phyloP scores from a whole-genome alignment of 2,329 filamentous ascomycete genomes.

The Trichoderma sp. region DNA sequence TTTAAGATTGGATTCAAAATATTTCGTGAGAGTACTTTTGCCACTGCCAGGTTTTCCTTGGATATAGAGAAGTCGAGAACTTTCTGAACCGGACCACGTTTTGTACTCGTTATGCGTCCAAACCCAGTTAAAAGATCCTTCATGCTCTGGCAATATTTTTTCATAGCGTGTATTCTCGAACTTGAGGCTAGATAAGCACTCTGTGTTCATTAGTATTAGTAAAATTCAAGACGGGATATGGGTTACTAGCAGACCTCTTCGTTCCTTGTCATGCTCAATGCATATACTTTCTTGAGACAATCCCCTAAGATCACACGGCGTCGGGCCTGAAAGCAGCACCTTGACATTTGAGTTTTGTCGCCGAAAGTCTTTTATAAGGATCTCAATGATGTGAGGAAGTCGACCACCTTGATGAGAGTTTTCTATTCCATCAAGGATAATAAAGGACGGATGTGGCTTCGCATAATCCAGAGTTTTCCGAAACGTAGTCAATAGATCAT shows the following conservation, averaged over 20 bases:
- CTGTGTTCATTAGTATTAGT: not conserved
- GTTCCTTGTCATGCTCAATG: not conserved
- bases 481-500: not conserved
- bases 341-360: not conserved
- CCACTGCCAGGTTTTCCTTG: not conserved
- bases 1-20: not conserved
- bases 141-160: not conserved
- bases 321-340: not conserved
- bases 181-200: not conserved
- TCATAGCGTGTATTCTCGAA: not conserved
- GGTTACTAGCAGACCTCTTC: not conserved
- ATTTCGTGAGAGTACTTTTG: not conserved
- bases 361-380: not conserved
- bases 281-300: accelerated
- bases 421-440: not conserved
- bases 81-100: not conserved
- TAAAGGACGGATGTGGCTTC: accelerated
- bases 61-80: not conserved
- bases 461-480: not conserved
- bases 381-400: accelerated
- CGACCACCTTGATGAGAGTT: too few relatives aligned
- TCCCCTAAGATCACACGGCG: accelerated
- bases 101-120: not conserved
- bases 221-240: accelerated
- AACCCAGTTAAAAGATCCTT: not conserved